A percentile compares a stretch with the other conserved stretches of the same genome.
phyloP scores from a whole-genome alignment of 2,329 filamentous ascomycete species.

The Fusarium sp. region DNA sequence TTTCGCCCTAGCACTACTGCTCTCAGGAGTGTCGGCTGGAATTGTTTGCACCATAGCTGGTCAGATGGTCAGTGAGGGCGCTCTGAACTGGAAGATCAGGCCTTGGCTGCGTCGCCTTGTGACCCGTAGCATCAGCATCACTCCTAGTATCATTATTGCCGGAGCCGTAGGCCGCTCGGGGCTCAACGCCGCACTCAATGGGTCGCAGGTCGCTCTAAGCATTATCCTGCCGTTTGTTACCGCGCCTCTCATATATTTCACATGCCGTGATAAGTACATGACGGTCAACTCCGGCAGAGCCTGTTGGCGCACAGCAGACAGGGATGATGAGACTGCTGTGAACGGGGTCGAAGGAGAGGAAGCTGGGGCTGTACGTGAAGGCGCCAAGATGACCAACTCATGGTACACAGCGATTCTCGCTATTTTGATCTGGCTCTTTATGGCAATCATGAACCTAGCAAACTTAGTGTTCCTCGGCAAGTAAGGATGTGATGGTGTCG shows the following conservation, averaged over 20 bases:
- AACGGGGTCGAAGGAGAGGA: too few relatives aligned
- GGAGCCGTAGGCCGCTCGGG: slow-evolving; percentile 79
- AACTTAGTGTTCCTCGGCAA: slow-evolving; percentile 64
- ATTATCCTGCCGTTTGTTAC: slow-evolving; percentile 85
- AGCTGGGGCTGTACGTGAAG: background rate
- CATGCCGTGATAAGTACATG: slow-evolving; percentile 83
- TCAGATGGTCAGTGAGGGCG: slow-evolving; percentile 89
- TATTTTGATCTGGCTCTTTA: slow-evolving; percentile 75
- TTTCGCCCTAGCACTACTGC: slow-evolving; percentile 84
- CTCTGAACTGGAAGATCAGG: slow-evolving; percentile 72
- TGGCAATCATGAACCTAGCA: slow-evolving; percentile 83
- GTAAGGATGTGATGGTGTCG: background rate
- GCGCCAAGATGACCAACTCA: slow-evolving; percentile 76
- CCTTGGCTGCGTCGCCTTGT: slow-evolving; percentile 82
- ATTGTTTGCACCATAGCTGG: slow-evolving; percentile 91
- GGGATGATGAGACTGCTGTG: background rate
- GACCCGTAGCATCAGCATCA: slow-evolving; percentile 83
- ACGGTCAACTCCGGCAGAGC: slow-evolving; percentile 58
- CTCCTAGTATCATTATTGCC: slow-evolving; percentile 85
- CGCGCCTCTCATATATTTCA: slow-evolving; percentile 87
- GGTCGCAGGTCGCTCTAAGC: slow-evolving; percentile 80
- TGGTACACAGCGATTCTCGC: slow-evolving; percentile 70
- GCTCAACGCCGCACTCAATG: slow-evolving; percentile 77
- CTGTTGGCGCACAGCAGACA: background rate
- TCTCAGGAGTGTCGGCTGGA: slow-evolving; percentile 83